Base-by-base conservation (phyloP, 306 rosid species). In the Pyrus communis region DNA sequence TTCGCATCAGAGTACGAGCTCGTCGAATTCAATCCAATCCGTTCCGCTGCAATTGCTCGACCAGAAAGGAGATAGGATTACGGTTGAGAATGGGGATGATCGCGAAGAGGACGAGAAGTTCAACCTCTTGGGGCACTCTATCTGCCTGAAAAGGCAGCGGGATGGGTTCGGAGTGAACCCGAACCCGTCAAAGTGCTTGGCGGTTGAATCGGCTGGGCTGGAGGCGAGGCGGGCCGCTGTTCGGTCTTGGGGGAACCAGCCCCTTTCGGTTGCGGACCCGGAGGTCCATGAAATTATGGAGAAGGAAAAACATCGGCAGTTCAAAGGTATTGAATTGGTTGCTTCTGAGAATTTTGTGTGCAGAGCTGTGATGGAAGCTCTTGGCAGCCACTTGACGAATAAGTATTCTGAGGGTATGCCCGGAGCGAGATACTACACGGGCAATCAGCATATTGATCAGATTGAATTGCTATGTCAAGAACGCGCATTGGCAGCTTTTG, bases 291-390 rank as follows among this genome's bases (percentile, higher is more conserved):
- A 71, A 1, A 88, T 93, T n/a, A 89, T 91, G 91, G 90, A 86
- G 78, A 89, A 93, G 63, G 97, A 93, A 80, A 91, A 46, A 83
- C 70, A 38, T 60, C 89, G 98, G 62, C 97, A 91, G 79, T 84
- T 77, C 63, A 82, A 31, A 60, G 97, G 97, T 1, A 93, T 93
- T 14, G 98, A 93, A 59, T 77, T 93, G 76, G 89, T 93, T 17
- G 98, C 98, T 21, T 91, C 96, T 13, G 98, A 89, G 85, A 93
- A 89, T 66, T 91, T 85, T 70, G 97, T 93, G 52, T 91, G 98
- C 40, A 88, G 79, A 69, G 93, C 98, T 62, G 97, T 93, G 67
- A 89, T 88, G 98, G 97, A 93, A 81, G 97, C 96, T 66, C 66
- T 93, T 73, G 97, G 98, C 4, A 91, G 96, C 75, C 96, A 90